Percentiles rank a stretch among this genome's conserved stretches.
phyloP scores from a whole-genome alignment of 2,329 filamentous ascomycete species.

The Aspergillus sp. region DNA sequence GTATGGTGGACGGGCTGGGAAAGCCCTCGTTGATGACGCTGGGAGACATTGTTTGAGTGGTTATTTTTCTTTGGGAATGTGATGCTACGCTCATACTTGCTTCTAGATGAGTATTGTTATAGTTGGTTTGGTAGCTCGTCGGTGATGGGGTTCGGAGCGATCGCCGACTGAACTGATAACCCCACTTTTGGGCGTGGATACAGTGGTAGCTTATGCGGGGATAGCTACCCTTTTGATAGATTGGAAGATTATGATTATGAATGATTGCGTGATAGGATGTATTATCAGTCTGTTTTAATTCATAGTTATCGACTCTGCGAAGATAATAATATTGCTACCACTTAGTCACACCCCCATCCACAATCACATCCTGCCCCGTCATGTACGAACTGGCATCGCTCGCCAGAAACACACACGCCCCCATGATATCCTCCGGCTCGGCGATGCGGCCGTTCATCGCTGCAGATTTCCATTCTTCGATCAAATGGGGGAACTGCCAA shows the following conservation, averaged over 20 bases:
- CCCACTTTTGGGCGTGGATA: no score
- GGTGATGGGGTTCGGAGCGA: slow-evolving; percentile 35
- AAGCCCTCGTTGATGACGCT: slow-evolving; percentile 33
- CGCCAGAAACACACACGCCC: slow-evolving; percentile 52
- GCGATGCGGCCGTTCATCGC: slow-evolving; percentile 53
- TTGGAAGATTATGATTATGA: no score
- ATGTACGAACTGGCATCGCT: slow-evolving; percentile 52
- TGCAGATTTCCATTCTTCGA: slow-evolving; percentile 54
- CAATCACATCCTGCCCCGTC: slow-evolving; percentile 50
- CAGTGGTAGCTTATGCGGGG: no score
- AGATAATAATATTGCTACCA: slow-evolving; percentile 32
- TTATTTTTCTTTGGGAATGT: neutral
- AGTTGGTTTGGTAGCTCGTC: slow-evolving; percentile 21
- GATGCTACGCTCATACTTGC: slow-evolving; percentile 39
- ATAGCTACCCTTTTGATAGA: no score
- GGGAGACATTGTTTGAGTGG: slow-evolving; percentile 28
- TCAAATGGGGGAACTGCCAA: slow-evolving; percentile 47
- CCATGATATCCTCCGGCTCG: slow-evolving; percentile 54
- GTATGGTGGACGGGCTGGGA: slow-evolving; percentile 10
- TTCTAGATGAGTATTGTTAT: neutral
- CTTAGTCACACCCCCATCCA: slow-evolving; percentile 48
- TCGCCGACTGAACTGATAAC: neutral
- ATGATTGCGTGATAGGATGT: no score
- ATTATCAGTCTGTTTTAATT: no score
- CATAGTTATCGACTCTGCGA: no score